Evolutionary conservation across 352 stramenopile genomes (phyloP).

Genomic region (Ophiocytium majus): DNA sequence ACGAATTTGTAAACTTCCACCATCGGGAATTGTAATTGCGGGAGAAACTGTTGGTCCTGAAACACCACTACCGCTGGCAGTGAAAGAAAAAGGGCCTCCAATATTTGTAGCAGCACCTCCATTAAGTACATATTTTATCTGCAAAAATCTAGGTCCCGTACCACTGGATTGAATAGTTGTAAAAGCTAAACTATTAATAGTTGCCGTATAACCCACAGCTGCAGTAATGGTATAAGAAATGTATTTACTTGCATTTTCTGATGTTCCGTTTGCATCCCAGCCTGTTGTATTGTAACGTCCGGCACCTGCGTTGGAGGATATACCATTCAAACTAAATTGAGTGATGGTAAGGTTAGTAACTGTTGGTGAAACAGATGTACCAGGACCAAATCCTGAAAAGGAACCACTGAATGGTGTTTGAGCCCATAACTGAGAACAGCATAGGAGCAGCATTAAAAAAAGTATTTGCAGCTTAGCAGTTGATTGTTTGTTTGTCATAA

Average conservation of each 20-base stretch:
- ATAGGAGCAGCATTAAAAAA: conserved; percentile 22
- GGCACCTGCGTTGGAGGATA: conserved; percentile 17
- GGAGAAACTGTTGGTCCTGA: conserved; percentile 19
- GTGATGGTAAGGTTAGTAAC: conserved; percentile 20
- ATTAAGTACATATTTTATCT: conserved; percentile 23
- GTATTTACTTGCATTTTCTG: conserved; percentile 22
- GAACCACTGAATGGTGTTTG: conserved; percentile 19
- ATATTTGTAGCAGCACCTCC: conserved; percentile 19
- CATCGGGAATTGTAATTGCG: conserved; percentile 19
- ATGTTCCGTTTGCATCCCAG: conserved; percentile 19
- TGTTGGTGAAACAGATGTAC: conserved; percentile 20
- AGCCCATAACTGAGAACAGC: conserved; percentile 19
- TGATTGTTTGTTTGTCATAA: conserved; percentile 22
- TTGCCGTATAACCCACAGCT: conserved; percentile 19
- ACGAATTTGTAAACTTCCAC: conserved; percentile 21
- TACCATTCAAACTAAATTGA: conserved; percentile 22
- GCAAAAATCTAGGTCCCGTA: conserved; percentile 19
- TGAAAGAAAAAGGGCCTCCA: conserved; percentile 19
- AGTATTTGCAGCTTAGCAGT: conserved; percentile 20
- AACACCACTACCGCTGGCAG: conserved; percentile 17
- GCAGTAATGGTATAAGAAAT: conserved; percentile 22
- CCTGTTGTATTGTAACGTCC: conserved; percentile 19
- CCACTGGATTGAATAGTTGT: conserved; percentile 20
- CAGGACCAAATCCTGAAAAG: conserved; percentile 21
- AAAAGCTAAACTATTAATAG: conserved; percentile 23